A percentile compares a stretch with the other conserved stretches of the same genome.
Conservation (phyloP, 805 yeast species). For the Pachysolen tannophilus region DNA sequence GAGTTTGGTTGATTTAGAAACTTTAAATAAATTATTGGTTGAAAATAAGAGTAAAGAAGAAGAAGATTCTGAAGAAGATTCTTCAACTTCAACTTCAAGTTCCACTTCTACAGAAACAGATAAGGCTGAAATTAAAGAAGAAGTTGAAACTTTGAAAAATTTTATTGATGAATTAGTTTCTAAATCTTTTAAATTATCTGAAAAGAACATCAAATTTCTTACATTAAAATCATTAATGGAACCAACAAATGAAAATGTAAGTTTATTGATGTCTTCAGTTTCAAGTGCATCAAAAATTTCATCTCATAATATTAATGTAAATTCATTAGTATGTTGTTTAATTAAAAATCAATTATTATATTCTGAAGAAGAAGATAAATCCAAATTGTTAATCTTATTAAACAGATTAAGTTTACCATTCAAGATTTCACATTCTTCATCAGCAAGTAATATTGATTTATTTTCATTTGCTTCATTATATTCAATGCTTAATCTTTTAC, state of each 20-base stretch:
- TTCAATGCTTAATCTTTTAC: constrained; percentile 5
- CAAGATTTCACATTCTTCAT: neutral
- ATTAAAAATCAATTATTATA: constrained; percentile 4
- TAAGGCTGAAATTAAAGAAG: neutral
- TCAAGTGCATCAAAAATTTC: neutral
- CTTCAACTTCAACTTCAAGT: neutral
- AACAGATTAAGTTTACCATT: constrained; percentile 1
- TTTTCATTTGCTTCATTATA: constrained; percentile 7
- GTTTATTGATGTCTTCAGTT: neutral
- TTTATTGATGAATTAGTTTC: neutral
- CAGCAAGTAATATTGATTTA: constrained; percentile 3
- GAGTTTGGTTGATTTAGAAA: constrained; percentile 3
- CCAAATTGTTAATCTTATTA: too few relatives aligned
- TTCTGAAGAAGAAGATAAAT: too few relatives aligned
- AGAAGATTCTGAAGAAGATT: neutral
- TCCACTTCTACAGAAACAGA: too few relatives aligned
- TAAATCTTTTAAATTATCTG: neutral
- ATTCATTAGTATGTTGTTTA: constrained; percentile 6
- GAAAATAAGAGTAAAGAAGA: too few relatives aligned
- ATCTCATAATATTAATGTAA: constrained; percentile 2
- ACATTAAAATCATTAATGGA: constrained; percentile 5
- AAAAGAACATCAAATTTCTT: neutral
- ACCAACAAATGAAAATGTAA: constrained; percentile 1
- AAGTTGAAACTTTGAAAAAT: neutral
- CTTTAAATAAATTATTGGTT: too few relatives aligned